phyloP scores from a whole-genome alignment of 495 filamentous ascomycete genomes.

The Oidiodendron maius region DNA sequence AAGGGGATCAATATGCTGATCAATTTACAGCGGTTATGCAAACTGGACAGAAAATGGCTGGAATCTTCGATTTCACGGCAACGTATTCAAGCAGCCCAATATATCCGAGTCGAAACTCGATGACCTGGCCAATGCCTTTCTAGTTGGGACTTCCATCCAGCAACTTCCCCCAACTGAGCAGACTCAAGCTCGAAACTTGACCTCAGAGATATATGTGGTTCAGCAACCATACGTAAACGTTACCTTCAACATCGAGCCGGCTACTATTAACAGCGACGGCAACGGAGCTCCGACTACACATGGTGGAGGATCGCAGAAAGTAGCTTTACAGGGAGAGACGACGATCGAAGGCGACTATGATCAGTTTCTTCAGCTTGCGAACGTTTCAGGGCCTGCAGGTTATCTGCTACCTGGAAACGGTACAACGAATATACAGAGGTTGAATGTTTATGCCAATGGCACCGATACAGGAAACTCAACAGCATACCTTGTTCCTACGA shows the following conservation, averaged over 20 bases:
- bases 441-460: conserved; percentile 61
- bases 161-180: conserved; percentile 53
- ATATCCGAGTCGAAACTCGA: conserved; percentile 55
- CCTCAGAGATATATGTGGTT: conserved; percentile 62
- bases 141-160: conserved; percentile 54
- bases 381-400: conserved; percentile 40
- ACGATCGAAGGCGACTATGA: conserved; percentile 67
- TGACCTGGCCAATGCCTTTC: conserved; percentile 62
- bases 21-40: conserved; percentile 52
- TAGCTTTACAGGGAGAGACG: conserved; percentile 50
- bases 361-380: conserved; percentile 51
- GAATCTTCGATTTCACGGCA: conserved; percentile 72
- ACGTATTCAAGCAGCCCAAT: conserved; percentile 72
- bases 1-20: not conserved
- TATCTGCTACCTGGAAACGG: conserved; percentile 51
- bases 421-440: conserved; percentile 52
- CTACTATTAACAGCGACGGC: conserved; percentile 23
- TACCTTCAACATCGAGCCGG: conserved; percentile 54
- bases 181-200: conserved; percentile 65
- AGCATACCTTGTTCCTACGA: conserved; percentile 64
- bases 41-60: conserved; percentile 75
- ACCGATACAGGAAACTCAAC: conserved; percentile 65
- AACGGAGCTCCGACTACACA: conserved; percentile 30
- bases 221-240: conserved; percentile 61
- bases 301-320: conserved; percentile 47